Evolutionary conservation across 2,329 filamentous ascomycete genomes (phyloP).

Genomic region (Xylariaceae sp.): DNA sequence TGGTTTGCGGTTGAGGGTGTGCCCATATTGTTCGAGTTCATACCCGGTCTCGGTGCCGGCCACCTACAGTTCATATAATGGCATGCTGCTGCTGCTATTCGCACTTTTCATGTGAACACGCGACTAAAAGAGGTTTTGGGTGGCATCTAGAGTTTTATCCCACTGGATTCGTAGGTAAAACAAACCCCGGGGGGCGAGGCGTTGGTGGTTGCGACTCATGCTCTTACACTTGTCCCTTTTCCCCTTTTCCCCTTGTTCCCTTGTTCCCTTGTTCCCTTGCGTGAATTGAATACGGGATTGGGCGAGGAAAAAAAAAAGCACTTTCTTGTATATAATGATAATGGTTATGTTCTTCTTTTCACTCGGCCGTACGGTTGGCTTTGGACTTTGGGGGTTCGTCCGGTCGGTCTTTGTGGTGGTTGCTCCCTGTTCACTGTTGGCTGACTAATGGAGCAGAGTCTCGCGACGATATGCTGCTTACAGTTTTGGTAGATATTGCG

Average conservation of each 20-base stretch:
- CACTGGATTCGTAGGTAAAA: slow-evolving; percentile 7
- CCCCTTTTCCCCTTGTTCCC: background rate
- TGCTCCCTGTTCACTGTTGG: background rate
- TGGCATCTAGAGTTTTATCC: slow-evolving; percentile 12
- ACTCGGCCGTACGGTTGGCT: background rate
- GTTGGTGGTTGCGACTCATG: slow-evolving; percentile 12
- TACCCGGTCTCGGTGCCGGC: slow-evolving; percentile 35
- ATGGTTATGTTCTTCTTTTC: slow-evolving; percentile 6
- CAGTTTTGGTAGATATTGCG: too few relatives aligned
- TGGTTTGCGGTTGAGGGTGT: slow-evolving; percentile 38
- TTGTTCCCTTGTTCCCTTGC: too few relatives aligned
- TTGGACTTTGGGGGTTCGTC: background rate
- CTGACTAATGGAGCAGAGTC: background rate
- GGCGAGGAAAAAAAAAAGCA: background rate
- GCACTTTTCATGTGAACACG: slow-evolving; percentile 10
- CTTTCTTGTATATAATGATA: slow-evolving; percentile 18
- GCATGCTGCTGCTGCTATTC: background rate
- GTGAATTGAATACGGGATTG: background rate
- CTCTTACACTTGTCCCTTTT: slow-evolving; percentile 3
- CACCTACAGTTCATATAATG: slow-evolving; percentile 25
- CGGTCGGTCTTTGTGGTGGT: background rate
- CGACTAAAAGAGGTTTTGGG: slow-evolving; percentile 5
- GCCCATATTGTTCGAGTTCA: slow-evolving; percentile 39
- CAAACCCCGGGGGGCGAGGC: slow-evolving; percentile 8
- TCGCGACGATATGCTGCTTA: background rate